Percentiles rank a stretch among this genome's conserved stretches.
phyloP scores from a whole-genome alignment of 352 stramenopile genomes.

The Pythium insidiosum region DNA sequence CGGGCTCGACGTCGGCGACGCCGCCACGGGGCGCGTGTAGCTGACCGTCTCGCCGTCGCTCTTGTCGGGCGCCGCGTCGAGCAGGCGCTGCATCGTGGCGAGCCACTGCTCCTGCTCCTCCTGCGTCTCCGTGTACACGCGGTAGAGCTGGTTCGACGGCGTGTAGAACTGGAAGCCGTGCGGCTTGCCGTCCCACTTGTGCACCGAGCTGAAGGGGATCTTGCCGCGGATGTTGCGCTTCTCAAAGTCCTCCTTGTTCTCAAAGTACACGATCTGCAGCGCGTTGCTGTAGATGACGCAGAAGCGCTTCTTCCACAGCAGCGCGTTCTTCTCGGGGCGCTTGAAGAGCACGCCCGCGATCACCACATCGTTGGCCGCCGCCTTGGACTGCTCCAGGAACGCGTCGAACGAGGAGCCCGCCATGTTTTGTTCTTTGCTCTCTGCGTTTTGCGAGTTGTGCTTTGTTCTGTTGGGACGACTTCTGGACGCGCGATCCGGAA shows the following conservation, averaged over 20 bases:
- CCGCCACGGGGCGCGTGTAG: slow-evolving; percentile 61
- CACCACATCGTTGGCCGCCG: slow-evolving; percentile 31
- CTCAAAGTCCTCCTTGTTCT: slow-evolving; percentile 63
- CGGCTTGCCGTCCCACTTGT: slow-evolving; percentile 81
- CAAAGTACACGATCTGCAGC: slow-evolving; percentile 79
- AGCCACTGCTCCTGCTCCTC: slow-evolving; percentile 68
- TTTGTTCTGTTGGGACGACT: too few species aligned
- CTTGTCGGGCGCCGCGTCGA: slow-evolving; percentile 61
- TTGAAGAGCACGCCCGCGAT: slow-evolving; percentile 75
- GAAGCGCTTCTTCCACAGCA: slow-evolving; percentile 86
- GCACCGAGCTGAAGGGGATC: slow-evolving; percentile 73
- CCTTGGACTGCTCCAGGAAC: slow-evolving; percentile 15
- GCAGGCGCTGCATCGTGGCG: slow-evolving; percentile 50
- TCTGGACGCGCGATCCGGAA: too few species aligned
- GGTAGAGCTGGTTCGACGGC: slow-evolving; percentile 76
- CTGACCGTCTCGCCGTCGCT: slow-evolving; percentile 51
- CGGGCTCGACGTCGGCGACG: slow-evolving; percentile 53
- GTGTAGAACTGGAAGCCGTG: slow-evolving; percentile 87
- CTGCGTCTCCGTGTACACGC: slow-evolving; percentile 71
- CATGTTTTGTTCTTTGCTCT: slow-evolving; percentile 14
- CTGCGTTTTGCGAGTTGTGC: too few species aligned
- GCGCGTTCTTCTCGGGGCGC: slow-evolving; percentile 72
- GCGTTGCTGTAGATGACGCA: slow-evolving; percentile 63
- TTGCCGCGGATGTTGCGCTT: slow-evolving; percentile 70
- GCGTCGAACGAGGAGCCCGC: slow-evolving; percentile 10